Evolutionary conservation across 495 filamentous ascomycete species (phyloP), one percentile per base, ranked within the genome.

Genomic region (Aspergillus conjunctus): DNA sequence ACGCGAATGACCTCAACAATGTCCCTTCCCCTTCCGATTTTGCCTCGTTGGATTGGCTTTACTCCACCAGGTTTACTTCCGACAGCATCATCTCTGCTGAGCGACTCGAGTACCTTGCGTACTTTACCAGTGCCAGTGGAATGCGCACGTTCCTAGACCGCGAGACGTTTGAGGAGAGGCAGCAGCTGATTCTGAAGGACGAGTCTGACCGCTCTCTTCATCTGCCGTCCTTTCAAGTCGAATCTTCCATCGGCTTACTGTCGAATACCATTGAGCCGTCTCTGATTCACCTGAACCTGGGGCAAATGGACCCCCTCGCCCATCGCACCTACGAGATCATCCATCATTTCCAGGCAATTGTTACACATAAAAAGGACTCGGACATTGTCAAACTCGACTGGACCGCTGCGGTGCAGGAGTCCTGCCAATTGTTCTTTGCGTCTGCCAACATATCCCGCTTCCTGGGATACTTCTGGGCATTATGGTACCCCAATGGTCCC

Each of bases 401-500:
- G 68, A 59, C 60, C 3, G 2, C 58, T 0, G 7, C 18, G 2
- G 31, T 54, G 3, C 30, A 64, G 5, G 33, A 48, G 5, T 34
- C 39, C 9, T 67, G 65, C 41, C 46, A 22, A 7, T 33, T 31
- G 0, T 65, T 67, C 49, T 69, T 67, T 41, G 45, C 56, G 0
- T 57, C 67, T 0, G 14, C 11, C 26, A 69, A 67, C 20, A 65
- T 65, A 12, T 44, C 56, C 17, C 64, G 62, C 22, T 69, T 67
- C 22, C 44, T 69, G 4, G 62, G 56, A 15, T 67, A 67, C 21
- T 69, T 69, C 60, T 69, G 67, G 67, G 63, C 67, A 1, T 44
- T 67, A 4, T 69, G 67, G 67, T 69, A 69, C 34, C 67, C 67
- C 2, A 62, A 65, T 33, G 67, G 64, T 21, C 67, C 67, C 0